Evolutionary conservation across 2,329 filamentous ascomycete species (phyloP).

Genomic region (Fonsecaea pedrosoi): DNA sequence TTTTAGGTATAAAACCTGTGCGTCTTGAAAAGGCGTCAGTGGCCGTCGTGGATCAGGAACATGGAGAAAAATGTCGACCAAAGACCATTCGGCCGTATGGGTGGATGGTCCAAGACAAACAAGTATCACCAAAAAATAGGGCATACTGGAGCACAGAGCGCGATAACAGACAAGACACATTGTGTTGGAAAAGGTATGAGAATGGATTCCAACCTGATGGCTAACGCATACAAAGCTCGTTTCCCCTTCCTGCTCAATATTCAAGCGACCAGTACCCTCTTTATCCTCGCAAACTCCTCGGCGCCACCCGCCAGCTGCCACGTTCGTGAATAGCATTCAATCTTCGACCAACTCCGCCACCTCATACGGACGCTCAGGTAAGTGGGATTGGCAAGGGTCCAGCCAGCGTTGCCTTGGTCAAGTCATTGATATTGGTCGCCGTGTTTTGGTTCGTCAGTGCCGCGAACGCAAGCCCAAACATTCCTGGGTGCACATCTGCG

Average conservation of each 20-base stretch:
- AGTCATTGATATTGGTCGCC: slow-evolving; percentile 30
- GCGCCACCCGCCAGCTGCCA: slow-evolving; percentile 5
- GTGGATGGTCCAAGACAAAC: no score
- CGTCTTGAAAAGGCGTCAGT: no score
- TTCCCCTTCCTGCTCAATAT: slow-evolving; percentile 10
- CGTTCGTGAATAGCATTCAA: slow-evolving; percentile 15
- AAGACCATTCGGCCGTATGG: no score
- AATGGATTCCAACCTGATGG: slow-evolving; percentile 10
- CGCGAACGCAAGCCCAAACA: slow-evolving; percentile 38
- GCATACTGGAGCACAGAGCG: background rate
- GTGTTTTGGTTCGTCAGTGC: slow-evolving; percentile 38
- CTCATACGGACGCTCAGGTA: slow-evolving; percentile 6
- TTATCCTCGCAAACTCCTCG: slow-evolving; percentile 11
- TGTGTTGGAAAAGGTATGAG: background rate
- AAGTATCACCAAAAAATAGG: no score
- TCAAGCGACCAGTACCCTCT: background rate
- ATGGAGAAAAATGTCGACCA: no score
- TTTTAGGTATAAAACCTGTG: no score
- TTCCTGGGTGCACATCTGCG: slow-evolving; percentile 34
- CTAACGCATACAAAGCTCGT: slow-evolving; percentile 8
- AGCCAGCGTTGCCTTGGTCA: slow-evolving; percentile 31
- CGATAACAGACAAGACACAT: background rate
- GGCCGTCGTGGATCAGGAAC: no score
- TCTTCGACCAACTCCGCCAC: background rate
- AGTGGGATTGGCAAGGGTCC: slow-evolving; percentile 32